Conservation (phyloP, 164 flowering plant species). For the Magnolia changhungtana region DNA sequence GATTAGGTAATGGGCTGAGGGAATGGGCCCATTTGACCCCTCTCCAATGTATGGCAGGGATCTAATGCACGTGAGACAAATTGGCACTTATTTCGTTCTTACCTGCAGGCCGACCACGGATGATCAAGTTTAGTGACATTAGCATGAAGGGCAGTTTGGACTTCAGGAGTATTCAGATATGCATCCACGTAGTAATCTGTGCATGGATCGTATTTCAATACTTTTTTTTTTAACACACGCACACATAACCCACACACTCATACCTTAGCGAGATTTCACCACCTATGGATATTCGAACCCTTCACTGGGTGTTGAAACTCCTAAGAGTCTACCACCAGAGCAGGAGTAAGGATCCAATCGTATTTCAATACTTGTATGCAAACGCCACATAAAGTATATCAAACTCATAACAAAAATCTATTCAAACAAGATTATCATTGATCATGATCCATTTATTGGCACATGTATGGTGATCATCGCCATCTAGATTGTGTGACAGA, state of each 20-base stretch:
- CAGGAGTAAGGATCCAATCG: constrained; percentile 25
- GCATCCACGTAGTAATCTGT: constrained; percentile 40
- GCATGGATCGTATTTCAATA: constrained; percentile 51
- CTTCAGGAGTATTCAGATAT: constrained; percentile 53
- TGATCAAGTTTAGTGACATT: constrained; percentile 16
- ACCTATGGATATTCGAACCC: too few species aligned
- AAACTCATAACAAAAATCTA: not conserved
- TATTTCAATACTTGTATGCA: constrained; percentile 21
- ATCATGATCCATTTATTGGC: too few species aligned
- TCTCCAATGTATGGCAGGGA: not conserved
- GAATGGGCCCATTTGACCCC: too few species aligned
- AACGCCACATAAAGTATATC: not conserved
- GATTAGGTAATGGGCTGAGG: too few species aligned
- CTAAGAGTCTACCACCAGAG: too few species aligned
- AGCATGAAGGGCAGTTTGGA: constrained; percentile 73
- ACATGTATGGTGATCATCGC: too few species aligned
- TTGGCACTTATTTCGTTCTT: not conserved
- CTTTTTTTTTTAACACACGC: constrained; percentile 16
- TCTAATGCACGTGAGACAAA: not conserved
- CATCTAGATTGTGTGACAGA: too few species aligned
- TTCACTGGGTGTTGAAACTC: too few species aligned
- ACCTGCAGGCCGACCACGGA: constrained; percentile 40
- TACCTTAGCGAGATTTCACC: too few species aligned
- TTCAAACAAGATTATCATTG: too few species aligned
- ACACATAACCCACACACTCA: too few species aligned